Evolutionary conservation across 129 eudicot genomes (phyloP).

Genomic region (Tanacetum coccineum): DNA sequence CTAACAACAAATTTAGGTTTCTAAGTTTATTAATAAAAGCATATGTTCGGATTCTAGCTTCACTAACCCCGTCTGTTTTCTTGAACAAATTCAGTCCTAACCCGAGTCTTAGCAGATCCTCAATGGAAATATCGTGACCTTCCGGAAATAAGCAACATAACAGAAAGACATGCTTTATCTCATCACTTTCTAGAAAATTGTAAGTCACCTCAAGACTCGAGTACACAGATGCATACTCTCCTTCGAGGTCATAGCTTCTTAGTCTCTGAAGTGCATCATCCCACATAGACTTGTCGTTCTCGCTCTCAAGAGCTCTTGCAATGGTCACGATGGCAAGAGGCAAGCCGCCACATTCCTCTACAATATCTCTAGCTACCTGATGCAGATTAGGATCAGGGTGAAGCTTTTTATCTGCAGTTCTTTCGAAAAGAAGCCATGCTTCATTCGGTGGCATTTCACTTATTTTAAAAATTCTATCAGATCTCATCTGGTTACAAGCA

Average conservation of each 20-base stretch:
- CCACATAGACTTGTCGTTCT: slow-evolving; percentile 28
- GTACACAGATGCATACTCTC: slow-evolving; percentile 36
- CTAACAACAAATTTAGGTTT: slow-evolving; percentile 25
- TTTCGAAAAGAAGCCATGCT: slow-evolving; percentile 35
- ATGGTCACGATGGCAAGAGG: slow-evolving; percentile 43
- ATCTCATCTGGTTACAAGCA: slow-evolving; percentile 34
- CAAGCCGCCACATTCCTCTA: slow-evolving; percentile 38
- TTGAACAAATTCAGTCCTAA: slow-evolving; percentile 30
- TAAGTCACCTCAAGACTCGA: slow-evolving; percentile 32
- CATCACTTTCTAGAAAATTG: slow-evolving; percentile 27
- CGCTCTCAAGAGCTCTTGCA: slow-evolving; percentile 33
- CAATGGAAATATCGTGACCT: slow-evolving; percentile 35
- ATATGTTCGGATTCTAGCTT: slow-evolving; percentile 31
- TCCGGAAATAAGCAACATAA: slow-evolving; percentile 45
- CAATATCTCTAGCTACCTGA: slow-evolving; percentile 29
- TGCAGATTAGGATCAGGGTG: neutral
- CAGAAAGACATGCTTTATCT: slow-evolving; percentile 29
- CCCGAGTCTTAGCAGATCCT: slow-evolving; percentile 33
- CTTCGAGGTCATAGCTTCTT: slow-evolving; percentile 20
- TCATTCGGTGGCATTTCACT: slow-evolving; percentile 20
- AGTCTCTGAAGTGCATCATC: slow-evolving; percentile 32
- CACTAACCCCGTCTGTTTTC: slow-evolving; percentile 17
- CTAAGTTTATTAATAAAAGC: slow-evolving; percentile 19
- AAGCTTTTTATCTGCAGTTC: slow-evolving; percentile 4
- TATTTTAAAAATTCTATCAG: slow-evolving; percentile 23